These are phyloP conservation scores for Entoloma clypeatum DNA, from an alignment of 1,284 basidiomycete species.

Conservation along the genomic window DNA sequence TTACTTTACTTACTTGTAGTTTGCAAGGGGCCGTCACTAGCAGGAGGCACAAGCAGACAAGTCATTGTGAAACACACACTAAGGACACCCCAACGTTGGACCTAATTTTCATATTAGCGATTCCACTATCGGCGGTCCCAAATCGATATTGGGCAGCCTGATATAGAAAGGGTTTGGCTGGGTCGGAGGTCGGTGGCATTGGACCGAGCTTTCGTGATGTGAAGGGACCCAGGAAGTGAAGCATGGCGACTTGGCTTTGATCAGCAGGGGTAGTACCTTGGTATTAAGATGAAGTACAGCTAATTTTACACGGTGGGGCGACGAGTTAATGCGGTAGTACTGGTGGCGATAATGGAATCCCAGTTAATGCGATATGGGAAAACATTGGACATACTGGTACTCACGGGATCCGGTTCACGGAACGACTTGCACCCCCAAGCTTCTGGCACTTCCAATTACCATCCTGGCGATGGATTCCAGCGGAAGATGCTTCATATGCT, in stretches of 20 bases:
- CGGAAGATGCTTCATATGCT: constrained; percentile 78
- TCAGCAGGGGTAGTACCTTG: constrained; percentile 10
- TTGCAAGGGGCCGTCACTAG: too few species aligned
- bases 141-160: too few species aligned
- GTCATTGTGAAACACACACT: too few species aligned
- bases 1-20: constrained; percentile 8
- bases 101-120: too few species aligned
- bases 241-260: constrained; percentile 8
- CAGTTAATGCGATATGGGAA: constrained; percentile 11
- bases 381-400: constrained; percentile 10
- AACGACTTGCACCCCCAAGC: constrained; percentile 84
- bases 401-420: constrained; percentile 48
- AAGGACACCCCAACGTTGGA: too few species aligned
- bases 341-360: constrained; percentile 10
- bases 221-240: constrained; percentile 4
- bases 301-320: constrained; percentile 18
- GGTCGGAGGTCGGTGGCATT: too few species aligned
- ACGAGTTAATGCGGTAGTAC: constrained; percentile 11
- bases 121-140: too few species aligned
- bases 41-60: too few species aligned
- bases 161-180: too few species aligned
- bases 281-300: constrained; percentile 17
- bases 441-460: constrained; percentile 81
- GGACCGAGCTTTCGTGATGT: too few species aligned
- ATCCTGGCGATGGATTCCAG: constrained; percentile 87